Evolutionary conservation across 1,284 basidiomycete genomes (phyloP).

Genomic region (Dichomitus squalens): DNA sequence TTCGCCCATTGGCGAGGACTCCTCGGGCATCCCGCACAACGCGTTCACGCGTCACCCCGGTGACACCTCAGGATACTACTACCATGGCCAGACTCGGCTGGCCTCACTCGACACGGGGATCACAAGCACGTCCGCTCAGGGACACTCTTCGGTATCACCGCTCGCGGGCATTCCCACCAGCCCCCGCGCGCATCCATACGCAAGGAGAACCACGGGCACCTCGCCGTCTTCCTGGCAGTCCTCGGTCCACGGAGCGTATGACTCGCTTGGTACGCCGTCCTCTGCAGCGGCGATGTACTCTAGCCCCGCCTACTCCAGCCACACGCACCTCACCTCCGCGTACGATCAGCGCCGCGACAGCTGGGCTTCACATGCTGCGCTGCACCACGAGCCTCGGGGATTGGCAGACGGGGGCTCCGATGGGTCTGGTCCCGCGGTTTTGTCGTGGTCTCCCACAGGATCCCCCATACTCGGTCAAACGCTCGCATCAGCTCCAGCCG

Average conservation of each 20-base stretch:
- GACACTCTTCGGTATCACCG: slow-evolving; percentile 11
- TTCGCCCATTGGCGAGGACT: slow-evolving; percentile 26
- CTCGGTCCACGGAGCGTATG: slow-evolving; percentile 14
- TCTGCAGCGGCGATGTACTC: slow-evolving; percentile 20
- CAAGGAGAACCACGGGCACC: slow-evolving; percentile 14
- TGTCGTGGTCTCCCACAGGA: slow-evolving; percentile 28
- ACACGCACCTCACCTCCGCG: slow-evolving; percentile 18
- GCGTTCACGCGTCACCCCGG: slow-evolving; percentile 25
- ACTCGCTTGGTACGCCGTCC: slow-evolving; percentile 16
- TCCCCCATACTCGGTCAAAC: slow-evolving; percentile 24
- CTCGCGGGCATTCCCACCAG: slow-evolving; percentile 16
- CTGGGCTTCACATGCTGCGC: slow-evolving; percentile 25
- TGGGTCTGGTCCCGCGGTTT: slow-evolving; percentile 18
- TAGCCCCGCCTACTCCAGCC: slow-evolving; percentile 16
- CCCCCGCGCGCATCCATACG: slow-evolving; percentile 20
- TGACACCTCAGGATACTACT: slow-evolving; percentile 22
- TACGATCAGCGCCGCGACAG: slow-evolving; percentile 26
- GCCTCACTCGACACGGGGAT: slow-evolving; percentile 20
- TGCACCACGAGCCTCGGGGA: slow-evolving; percentile 18
- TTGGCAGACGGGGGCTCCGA: slow-evolving; percentile 20
- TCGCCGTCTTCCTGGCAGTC: slow-evolving; percentile 24
- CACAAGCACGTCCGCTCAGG: slow-evolving; percentile 14
- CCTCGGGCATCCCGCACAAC: slow-evolving; percentile 27
- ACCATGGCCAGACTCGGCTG: slow-evolving; percentile 22
- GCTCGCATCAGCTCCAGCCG: slow-evolving; percentile 30